A percentile compares a stretch with the other conserved stretches of the same genome.
Evolutionary conservation across 106 monocot genomes (phyloP).

Genomic region (Chionographis japonica): DNA sequence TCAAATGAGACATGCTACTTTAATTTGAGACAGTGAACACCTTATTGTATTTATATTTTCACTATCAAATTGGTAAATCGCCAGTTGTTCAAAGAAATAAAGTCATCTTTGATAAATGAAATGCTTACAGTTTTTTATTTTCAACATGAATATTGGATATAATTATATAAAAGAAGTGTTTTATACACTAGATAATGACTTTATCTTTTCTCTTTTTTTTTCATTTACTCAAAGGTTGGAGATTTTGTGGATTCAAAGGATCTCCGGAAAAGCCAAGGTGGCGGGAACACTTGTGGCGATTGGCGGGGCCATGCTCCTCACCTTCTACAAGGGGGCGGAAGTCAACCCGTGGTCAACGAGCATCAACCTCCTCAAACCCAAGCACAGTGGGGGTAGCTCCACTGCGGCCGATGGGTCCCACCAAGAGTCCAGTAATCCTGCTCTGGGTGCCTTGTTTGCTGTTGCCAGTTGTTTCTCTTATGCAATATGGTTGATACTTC

Average conservation of each 20-base stretch:
- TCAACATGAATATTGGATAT: no score
- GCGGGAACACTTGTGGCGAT: conserved; percentile 56
- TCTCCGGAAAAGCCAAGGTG: conserved; percentile 56
- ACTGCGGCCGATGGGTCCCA: neutral
- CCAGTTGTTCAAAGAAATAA: no score
- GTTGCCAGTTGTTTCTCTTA: conserved; percentile 54
- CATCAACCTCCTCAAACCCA: conserved; percentile 18
- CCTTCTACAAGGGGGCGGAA: conserved; percentile 63
- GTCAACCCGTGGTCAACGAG: conserved; percentile 41
- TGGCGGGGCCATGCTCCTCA: conserved; percentile 81
- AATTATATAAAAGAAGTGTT: no score
- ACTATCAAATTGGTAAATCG: no score
- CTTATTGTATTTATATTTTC: no score
- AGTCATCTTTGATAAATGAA: no score
- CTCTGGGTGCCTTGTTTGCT: conserved; percentile 41
- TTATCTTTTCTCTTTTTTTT: no score
- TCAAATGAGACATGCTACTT: no score
- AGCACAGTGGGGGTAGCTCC: no score
- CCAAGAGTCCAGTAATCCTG: conserved; percentile 20
- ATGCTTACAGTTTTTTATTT: no score
- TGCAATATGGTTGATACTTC: conserved; percentile 70
- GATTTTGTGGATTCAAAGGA: conserved; percentile 19
- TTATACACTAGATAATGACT: no score
- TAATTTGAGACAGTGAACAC: no score
- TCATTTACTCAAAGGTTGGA: conserved; percentile 39